Conservation (phyloP, 306 rosid species). For the Albizia julibrissin region DNA sequence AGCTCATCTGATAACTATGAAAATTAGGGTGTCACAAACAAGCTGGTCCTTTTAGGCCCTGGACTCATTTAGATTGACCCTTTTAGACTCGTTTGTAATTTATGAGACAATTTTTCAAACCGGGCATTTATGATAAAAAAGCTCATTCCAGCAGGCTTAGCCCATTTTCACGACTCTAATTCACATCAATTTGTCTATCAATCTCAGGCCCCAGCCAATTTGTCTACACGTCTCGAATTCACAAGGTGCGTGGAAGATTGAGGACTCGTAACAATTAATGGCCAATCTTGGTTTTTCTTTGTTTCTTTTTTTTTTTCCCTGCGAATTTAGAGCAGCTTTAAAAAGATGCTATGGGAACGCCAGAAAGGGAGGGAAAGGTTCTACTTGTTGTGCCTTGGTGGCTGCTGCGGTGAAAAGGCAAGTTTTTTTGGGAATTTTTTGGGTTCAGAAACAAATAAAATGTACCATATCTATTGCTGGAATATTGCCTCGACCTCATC, state of each 20-base stretch:
- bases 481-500: background rate
- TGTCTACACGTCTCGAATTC: background rate
- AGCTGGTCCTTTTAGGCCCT: too few relatives aligned
- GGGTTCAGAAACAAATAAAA: too few relatives aligned
- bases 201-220: background rate
- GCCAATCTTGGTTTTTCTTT: background rate
- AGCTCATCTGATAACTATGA: too few relatives aligned
- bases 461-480: background rate
- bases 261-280: background rate
- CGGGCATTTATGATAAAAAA: too few relatives aligned
- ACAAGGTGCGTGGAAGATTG: background rate
- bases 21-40: too few relatives aligned
- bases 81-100: too few relatives aligned
- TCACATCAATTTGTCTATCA: background rate
- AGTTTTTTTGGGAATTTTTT: too few relatives aligned
- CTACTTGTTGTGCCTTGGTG: background rate
- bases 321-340: background rate
- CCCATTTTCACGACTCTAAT: too few relatives aligned
- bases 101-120: too few relatives aligned
- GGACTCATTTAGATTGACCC: too few relatives aligned
- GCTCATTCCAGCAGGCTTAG: too few relatives aligned
- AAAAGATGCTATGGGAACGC: background rate
- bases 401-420: too few relatives aligned
- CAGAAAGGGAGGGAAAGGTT: background rate
- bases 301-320: background rate